Evolutionary conservation across 1,284 basidiomycete genomes (phyloP).

Genomic region (Xerocomus minutiporus): DNA sequence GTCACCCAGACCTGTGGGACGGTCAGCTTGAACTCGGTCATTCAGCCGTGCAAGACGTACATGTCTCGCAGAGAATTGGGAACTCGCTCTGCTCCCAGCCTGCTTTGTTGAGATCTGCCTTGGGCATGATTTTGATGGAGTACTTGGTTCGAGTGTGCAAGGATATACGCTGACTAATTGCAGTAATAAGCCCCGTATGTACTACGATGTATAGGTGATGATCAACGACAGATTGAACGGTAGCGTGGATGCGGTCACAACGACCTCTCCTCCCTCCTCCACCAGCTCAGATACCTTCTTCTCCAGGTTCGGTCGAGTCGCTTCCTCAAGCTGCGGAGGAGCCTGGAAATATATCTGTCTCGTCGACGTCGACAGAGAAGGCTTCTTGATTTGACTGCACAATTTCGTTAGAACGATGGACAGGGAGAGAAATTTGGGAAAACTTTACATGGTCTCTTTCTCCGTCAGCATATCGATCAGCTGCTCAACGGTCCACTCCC

Average conservation of each 20-base stretch:
- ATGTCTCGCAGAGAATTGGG: conserved; percentile 88
- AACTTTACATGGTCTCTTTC: conserved; percentile 79
- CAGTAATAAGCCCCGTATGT: not conserved
- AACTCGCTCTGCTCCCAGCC: conserved; percentile 91
- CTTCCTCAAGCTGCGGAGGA: conserved; percentile 83
- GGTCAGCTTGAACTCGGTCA: conserved; percentile 11
- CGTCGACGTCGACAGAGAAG: conserved; percentile 69
- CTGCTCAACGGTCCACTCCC: conserved; percentile 74
- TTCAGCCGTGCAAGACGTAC: conserved; percentile 42
- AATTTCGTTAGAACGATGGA: conserved; percentile 11
- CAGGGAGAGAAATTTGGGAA: not conserved
- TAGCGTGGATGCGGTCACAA: conserved; percentile 82
- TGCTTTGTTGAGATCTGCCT: conserved; percentile 85
- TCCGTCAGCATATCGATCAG: conserved; percentile 84
- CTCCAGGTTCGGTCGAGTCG: conserved; percentile 84
- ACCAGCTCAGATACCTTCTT: conserved; percentile 84
- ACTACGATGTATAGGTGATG: conserved; percentile 49
- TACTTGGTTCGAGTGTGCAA: not conserved
- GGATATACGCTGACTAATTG: conserved; percentile 28
- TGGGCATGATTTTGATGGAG: conserved; percentile 48
- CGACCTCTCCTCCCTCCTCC: conserved; percentile 69
- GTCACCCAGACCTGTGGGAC: conserved; percentile 67
- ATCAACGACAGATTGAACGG: conserved; percentile 82
- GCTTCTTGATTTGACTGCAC: conserved; percentile 87
- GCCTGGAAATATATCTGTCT: conserved; percentile 88